A percentile compares a stretch with the other conserved stretches of the same genome.
These are phyloP conservation scores for Leishmania tropica DNA, from an alignment of 208 protist genomes.

Conservation along the genomic window DNA sequence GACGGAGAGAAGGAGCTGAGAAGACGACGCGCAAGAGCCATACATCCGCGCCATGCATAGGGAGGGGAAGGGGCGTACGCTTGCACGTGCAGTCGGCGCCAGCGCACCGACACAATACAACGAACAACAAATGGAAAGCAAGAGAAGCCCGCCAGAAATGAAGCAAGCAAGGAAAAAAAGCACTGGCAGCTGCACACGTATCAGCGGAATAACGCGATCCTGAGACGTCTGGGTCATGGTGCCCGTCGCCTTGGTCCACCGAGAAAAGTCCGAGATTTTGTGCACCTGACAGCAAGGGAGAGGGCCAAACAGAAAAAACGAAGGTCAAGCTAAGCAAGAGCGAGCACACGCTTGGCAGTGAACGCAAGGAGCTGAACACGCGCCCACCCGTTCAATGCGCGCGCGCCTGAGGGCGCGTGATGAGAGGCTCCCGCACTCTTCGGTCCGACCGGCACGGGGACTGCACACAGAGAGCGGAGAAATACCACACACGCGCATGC, in stretches of 20 bases:
- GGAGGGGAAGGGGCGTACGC: background rate
- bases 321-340: background rate
- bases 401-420: background rate
- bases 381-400: background rate
- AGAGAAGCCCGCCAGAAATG: background rate
- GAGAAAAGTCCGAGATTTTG: background rate
- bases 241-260: background rate
- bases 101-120: background rate
- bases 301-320: constrained; percentile 11
- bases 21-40: background rate
- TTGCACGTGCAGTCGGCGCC: background rate
- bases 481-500: too few species aligned
- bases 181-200: background rate
- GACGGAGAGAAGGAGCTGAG: background rate
- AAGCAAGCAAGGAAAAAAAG: background rate
- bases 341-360: too few species aligned
- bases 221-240: background rate
- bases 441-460: background rate
- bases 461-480: background rate
- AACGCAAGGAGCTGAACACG: too few species aligned
- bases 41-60: background rate
- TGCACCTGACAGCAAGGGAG: background rate
- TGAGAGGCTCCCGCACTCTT: background rate
- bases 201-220: background rate
- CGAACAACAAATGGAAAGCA: too few species aligned